Evolutionary conservation across 139 green algal genomes (phyloP), one percentile per base, ranked within the genome.

Genomic region (Astrephomene gubernaculifera): DNA sequence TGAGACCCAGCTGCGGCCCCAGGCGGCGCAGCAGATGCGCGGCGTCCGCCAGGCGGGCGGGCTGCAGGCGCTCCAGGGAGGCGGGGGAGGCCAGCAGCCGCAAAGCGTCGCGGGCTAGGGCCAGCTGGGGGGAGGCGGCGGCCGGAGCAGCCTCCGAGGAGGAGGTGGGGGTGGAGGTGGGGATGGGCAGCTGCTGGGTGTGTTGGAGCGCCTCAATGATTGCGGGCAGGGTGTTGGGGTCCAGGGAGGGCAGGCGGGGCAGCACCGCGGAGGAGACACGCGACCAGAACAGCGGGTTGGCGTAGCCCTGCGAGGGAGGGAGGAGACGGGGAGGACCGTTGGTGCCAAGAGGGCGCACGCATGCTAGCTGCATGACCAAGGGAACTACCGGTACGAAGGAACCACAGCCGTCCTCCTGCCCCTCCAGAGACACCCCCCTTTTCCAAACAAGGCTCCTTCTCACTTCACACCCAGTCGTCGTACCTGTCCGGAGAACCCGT

Each of bases 211-310:
- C 63, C 31, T 9, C 3, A 10, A 85, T 7, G 8, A 85, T 27
- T 33, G 43, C 79, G 21, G 79, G 79, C 39, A 85, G 79, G 5
- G 31, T 67, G 79, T 85, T 85, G 31, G 79, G 79, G 44, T 85
- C 33, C 22, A 85, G 39, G 41, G 79, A 33, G 24, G 3, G 17
- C 43, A 85, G 43, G 17, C 79, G 44, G 4, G 79, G 79, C 25
- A 75, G 63, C 33, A 75, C 33, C 25, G 79, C 79, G 19, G 63
- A 31, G 63, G 44, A 39, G 4, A 85, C 44, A 1, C 43, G 79
- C 10, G 33, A 57, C 79, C 79, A 85, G 79, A 85, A 85, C 12
- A 75, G 19, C 43, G 63, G 63, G 79, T 85, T 85, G 33, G 14
- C 53, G 79, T 52, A 85, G 79, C 61, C 79, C 79, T 84, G 78